A percentile compares a stretch with the other conserved stretches of the same genome.
Evolutionary conservation across 352 stramenopile species (phyloP).

Genomic region (Peronospora farinosa): DNA sequence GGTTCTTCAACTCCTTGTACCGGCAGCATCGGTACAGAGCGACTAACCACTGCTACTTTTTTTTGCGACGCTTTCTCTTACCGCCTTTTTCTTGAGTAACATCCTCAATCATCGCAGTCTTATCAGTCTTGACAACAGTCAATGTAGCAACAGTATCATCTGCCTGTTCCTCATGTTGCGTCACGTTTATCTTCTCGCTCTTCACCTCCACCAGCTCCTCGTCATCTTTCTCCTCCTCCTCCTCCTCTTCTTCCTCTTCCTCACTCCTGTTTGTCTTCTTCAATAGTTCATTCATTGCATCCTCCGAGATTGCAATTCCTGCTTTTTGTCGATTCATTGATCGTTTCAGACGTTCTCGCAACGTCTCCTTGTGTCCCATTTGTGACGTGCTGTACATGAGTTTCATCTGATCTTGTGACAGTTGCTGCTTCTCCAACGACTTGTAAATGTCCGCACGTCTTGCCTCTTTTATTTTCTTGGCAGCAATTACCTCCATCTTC

Average conservation of each 20-base stretch:
- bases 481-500: slow-evolving; percentile 69
- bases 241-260: slow-evolving; percentile 14
- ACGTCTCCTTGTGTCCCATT: slow-evolving; percentile 77
- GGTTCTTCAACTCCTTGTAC: neutral
- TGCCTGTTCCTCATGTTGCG: slow-evolving; percentile 14
- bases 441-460: slow-evolving; percentile 71
- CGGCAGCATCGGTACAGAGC: slow-evolving; percentile 27
- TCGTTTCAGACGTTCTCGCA: slow-evolving; percentile 69
- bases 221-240: slow-evolving; percentile 8
- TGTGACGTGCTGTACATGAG: slow-evolving; percentile 73
- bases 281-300: slow-evolving; percentile 52
- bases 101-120: neutral
- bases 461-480: slow-evolving; percentile 72
- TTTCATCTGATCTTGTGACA: slow-evolving; percentile 59
- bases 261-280: slow-evolving; percentile 31
- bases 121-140: slow-evolving; percentile 1
- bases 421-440: slow-evolving; percentile 54
- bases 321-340: slow-evolving; percentile 74
- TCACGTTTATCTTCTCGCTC: slow-evolving; percentile 18
- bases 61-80: slow-evolving; percentile 33
- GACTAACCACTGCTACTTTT: slow-evolving; percentile 15
- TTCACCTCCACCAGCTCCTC: slow-evolving; percentile 11
- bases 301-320: slow-evolving; percentile 47
- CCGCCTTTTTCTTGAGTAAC: slow-evolving; percentile 11
- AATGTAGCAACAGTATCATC: slow-evolving; percentile 8